Percentiles rank a stretch among this genome's conserved stretches.
Conservation (phyloP, 2,329 filamentous ascomycete species). For the Penicillium sp. region DNA sequence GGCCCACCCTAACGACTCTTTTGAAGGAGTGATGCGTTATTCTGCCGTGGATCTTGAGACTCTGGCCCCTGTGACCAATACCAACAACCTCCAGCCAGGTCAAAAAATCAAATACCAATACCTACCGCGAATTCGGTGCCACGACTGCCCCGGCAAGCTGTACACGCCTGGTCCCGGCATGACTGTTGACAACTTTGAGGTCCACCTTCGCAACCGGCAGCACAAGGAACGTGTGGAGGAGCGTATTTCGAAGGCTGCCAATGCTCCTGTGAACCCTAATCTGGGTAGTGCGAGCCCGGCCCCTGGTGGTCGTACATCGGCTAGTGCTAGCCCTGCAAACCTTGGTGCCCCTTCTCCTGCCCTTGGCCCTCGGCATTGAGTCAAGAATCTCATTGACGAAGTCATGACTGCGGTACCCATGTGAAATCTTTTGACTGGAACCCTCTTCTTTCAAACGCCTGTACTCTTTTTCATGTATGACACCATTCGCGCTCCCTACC, state of each 20-base stretch:
- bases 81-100: conserved; percentile 55
- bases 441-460: conserved; percentile 13
- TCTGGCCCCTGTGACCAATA: conserved; percentile 60
- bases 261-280: conserved; percentile 6
- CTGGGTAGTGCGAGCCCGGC: conserved; percentile 18
- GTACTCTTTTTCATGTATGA: conserved; percentile 13
- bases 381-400: conserved; percentile 17
- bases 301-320: neutral
- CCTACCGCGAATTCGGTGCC: conserved; percentile 84
- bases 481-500: neutral
- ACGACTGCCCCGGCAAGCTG: conserved; percentile 88
- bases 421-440: conserved; percentile 5
- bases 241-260: conserved; percentile 37
- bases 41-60: conserved; percentile 74
- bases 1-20: conserved; percentile 74
- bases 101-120: conserved; percentile 73
- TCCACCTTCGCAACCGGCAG: conserved; percentile 81
- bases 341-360: conserved; percentile 8
- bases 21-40: conserved; percentile 90
- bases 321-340: neutral
- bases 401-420: conserved; percentile 19
- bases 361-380: conserved; percentile 14
- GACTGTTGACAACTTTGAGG: conserved; percentile 87
- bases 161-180: conserved; percentile 87
- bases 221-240: conserved; percentile 73